phyloP scores from a whole-genome alignment of 2,329 filamentous ascomycete genomes.

The Penicillium concentricum region DNA sequence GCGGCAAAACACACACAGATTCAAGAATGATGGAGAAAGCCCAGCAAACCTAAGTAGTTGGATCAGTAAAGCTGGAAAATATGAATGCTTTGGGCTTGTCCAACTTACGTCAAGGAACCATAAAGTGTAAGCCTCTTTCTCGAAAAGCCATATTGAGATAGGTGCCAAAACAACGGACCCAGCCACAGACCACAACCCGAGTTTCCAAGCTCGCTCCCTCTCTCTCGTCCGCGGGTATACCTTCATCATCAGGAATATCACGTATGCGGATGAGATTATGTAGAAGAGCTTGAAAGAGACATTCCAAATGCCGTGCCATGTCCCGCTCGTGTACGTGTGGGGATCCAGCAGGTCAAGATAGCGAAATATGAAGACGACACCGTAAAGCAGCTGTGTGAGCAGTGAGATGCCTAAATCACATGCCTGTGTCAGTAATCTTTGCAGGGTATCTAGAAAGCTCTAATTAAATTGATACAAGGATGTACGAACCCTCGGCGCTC shows the following conservation, averaged over 20 bases:
- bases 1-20: conserved; percentile 84
- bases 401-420: conserved; percentile 70
- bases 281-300: conserved; percentile 86
- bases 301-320: conserved; percentile 23
- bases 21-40: conserved; percentile 90
- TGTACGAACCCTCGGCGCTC: conserved; percentile 70
- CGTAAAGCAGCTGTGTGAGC: conserved; percentile 84
- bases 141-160: conserved; percentile 69
- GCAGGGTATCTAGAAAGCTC: conserved; percentile 3
- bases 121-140: conserved; percentile 47
- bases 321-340: conserved; percentile 15
- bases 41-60: conserved; percentile 67
- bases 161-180: conserved; percentile 69
- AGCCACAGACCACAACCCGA: conserved; percentile 68
- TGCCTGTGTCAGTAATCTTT: conserved; percentile 2
- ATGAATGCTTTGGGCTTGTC: too few relatives aligned
- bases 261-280: conserved; percentile 78
- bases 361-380: conserved; percentile 77
- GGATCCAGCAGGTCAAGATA: conserved; percentile 76
- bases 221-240: conserved; percentile 85
- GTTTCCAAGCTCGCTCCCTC: conserved; percentile 88
- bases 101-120: conserved; percentile 43
- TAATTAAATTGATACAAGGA: neutral
- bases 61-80: neutral
- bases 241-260: conserved; percentile 82